Evolutionary conservation across 176 grass and related monocot genomes (phyloP), one percentile per base, ranked within the genome.

Genomic region (Hsuehochloa calcarea): DNA sequence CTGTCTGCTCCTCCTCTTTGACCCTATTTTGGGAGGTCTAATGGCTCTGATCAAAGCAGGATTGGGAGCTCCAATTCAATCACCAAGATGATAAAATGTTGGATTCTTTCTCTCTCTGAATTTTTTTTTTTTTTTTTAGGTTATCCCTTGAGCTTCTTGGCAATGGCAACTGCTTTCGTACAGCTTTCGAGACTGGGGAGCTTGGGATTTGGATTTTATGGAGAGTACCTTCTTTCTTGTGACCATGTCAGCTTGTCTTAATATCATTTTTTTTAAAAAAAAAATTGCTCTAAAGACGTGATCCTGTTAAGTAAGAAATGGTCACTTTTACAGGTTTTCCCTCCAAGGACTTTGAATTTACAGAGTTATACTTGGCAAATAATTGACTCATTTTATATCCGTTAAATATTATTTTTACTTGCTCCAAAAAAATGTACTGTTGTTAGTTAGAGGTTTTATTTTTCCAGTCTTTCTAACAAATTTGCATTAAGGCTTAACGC

Each of bases 1-100:
- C 25, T 43, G 40, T 35, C 39, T 16, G 46, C 39, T 43, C 58
- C 34, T 31, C 68, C 38, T 67, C 22, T 74, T 67, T 58, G 49
- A 49, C 62, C 52, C 49, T 87, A 82, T 82, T 82, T 87, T 75
- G 50, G 78, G 70, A 81, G 70, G 39, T 13, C 61, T 67, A 75
- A 37, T 81, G 77, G 61, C 47, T 74, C 46, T 58, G 38, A 82
- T 82, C 52, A 76, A 44, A 81, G 8, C 50, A 15, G 15, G 70
- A 75, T 75, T 65, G 40, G 13, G 78, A 82, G 62, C 49, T 82
- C 70, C 61, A 68, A 49, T 60, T 31, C 25, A 5, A 72, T 35
- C 68, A 31, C 37, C 35, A 55, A 13, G 25, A 23, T 67, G 17
- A 75, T 46, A 38, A 17, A 85, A 74, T 81, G 58, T 17, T 43